Conservation (phyloP, 176 grass and related monocot genomes). For the Phoenix dactylifera region DNA sequence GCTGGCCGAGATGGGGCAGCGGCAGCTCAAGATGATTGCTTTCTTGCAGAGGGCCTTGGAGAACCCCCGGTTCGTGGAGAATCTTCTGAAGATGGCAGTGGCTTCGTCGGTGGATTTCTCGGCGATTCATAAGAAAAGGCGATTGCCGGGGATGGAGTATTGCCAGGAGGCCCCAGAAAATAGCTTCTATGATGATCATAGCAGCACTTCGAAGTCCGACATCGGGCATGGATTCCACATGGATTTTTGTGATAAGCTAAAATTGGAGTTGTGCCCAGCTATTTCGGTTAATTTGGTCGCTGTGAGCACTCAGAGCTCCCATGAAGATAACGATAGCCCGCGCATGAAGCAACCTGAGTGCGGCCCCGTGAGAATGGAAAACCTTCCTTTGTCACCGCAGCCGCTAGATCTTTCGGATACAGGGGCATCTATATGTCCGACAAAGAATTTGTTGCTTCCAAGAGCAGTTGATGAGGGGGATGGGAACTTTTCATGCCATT, state of each 20-base stretch:
- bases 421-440: slow-evolving; percentile 45
- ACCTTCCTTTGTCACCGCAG: slow-evolving; percentile 28
- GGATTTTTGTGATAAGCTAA: slow-evolving; percentile 80
- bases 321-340: slow-evolving; percentile 42
- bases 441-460: slow-evolving; percentile 34
- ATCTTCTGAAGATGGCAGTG: slow-evolving; percentile 84
- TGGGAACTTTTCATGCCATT: slow-evolving; percentile 45
- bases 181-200: slow-evolving; percentile 69
- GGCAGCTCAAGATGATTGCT: slow-evolving; percentile 70
- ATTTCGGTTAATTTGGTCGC: slow-evolving; percentile 34
- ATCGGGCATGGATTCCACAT: slow-evolving; percentile 38
- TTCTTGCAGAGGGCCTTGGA: slow-evolving; percentile 61
- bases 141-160: slow-evolving; percentile 48
- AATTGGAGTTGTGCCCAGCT: slow-evolving; percentile 56
- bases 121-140: slow-evolving; percentile 63
- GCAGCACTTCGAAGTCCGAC: slow-evolving; percentile 56
- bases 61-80: slow-evolving; percentile 67
- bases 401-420: slow-evolving; percentile 44
- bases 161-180: slow-evolving; percentile 32
- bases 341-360: slow-evolving; percentile 38
- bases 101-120: slow-evolving; percentile 22
- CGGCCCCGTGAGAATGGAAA: slow-evolving; percentile 22
- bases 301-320: slow-evolving; percentile 48
- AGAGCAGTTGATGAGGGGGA: slow-evolving; percentile 20
- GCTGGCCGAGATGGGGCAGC: slow-evolving; percentile 64